Percentiles rank a stretch among this genome's conserved stretches.
Conservation (phyloP, 2,329 filamentous ascomycete genomes). For the Boeremia lycopersici region DNA sequence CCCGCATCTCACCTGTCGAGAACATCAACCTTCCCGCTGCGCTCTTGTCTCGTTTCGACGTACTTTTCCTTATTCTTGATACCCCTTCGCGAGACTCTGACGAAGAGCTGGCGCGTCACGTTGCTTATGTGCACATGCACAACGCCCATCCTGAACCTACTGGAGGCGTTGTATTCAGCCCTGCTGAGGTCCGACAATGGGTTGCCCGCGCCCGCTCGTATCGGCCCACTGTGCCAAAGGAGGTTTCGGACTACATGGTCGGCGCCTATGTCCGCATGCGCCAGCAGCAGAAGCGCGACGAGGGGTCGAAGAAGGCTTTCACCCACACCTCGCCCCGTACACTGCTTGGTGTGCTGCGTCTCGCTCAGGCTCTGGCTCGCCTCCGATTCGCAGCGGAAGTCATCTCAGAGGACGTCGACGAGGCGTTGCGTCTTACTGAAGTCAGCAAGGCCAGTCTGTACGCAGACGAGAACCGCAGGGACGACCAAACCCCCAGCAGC, state of each 20-base stretch:
- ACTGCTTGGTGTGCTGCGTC: conserved; percentile 86
- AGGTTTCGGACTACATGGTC: conserved; percentile 93
- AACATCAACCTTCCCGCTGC: conserved; percentile 99
- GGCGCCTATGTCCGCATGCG: conserved; percentile 96
- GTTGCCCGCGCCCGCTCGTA: conserved; percentile 90
- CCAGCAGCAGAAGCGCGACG: conserved; percentile 87
- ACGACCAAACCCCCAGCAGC: conserved; percentile 79
- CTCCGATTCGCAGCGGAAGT: conserved; percentile 87
- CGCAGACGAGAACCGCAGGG: conserved; percentile 63
- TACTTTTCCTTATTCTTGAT: conserved; percentile 95
- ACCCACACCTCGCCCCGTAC: conserved; percentile 94
- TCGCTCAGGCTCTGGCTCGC: conserved; percentile 91
- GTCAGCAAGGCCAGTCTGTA: conserved; percentile 92
- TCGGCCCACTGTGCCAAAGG: conserved; percentile 82
- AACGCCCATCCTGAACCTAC: conserved; percentile 81
- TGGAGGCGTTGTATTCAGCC: conserved; percentile 78
- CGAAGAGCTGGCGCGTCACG: conserved; percentile 92
- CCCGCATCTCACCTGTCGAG: conserved; percentile 93
- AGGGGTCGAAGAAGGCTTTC: conserved; percentile 89
- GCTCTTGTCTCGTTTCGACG: conserved; percentile 93
- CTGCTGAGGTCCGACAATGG: conserved; percentile 93
- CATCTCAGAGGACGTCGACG: conserved; percentile 90
- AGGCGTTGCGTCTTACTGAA: conserved; percentile 87
- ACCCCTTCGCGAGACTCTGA: conserved; percentile 88
- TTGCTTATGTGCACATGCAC: conserved; percentile 97